Evolutionary conservation across 2,329 filamentous ascomycete species (phyloP), one percentile per base, ranked within the genome.

Genomic region (Fusarium sp.): DNA sequence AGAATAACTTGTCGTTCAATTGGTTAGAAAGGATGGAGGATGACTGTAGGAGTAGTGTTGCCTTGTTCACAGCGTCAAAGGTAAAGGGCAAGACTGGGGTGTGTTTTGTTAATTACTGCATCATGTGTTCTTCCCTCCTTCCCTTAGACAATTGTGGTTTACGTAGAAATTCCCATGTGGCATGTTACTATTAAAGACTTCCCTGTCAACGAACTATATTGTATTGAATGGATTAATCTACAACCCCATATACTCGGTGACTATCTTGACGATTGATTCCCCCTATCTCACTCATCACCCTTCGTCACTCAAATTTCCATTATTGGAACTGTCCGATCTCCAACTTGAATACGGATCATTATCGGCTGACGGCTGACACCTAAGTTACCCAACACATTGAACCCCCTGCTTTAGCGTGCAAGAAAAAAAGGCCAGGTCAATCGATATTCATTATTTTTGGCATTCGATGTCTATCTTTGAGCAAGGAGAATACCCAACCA

Each of bases 351-450:
- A 48, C 59, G 44, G 59, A 64, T 65, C 59, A 64, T 65, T 36
- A 45, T 59, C 62, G 60, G 60, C 48, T 65, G 48, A 59, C 48
- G 42, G 43, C 20, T 36, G 34, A 34, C 32, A n/a, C 15, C 53
- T 49, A n/a, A 65, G n/a, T n/a, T 32, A 36, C 30, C 48, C 49
- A 61, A 61, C 44, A 23, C 49, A 55, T 49, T 49, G 26, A 10
- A 38, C 42, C 43, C 60, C 62, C 48, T 65, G 48, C 34, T 54
- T 53, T 65, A 65, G 62, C 59, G 49, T 44, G 44, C 17, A 8
- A 32, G 34, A 26, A 26, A 60, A 65, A 55, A 55, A 28, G 48
- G 49, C 45, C 62, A 65, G 49, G 49, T 52, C 55, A 48, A 39
- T 60, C 43, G 53, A 34, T 56, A 26, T 49, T n/a, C 26, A 28